Base-by-base conservation (phyloP, 176 grass and related monocot genomes). In the Triticum timopheevii region DNA sequence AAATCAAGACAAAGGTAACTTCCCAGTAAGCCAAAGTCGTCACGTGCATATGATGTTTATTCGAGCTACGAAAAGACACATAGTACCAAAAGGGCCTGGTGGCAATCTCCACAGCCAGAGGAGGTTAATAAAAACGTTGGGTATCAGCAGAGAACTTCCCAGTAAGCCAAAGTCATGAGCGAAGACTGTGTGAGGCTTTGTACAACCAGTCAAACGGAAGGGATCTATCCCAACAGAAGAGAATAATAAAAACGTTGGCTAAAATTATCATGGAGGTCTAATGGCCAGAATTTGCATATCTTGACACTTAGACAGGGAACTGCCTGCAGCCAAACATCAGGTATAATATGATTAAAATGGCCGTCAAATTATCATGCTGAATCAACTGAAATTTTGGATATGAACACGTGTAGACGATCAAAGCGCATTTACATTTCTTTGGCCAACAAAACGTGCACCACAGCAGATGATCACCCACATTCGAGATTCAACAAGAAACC, bases 1-100 rank as follows among this genome's bases (percentile, higher is more conserved):
- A 80, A 87, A 73, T 8, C 65, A 91, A 81, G 34, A 19, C 20
- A 44, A 65, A 35, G 28, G 19, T 19, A 78, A 77, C 80, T 52
- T 89, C 87, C 89, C 89, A 87, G 83, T 77, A 95, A 92, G 35
- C 87, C 81, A 68, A 93, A 88, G 75, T 95, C 90, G 83, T 93
- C 88, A 74, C 83, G 84, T 34, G 81, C 83, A 65, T 80, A 90
- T 17, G 83, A 82, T 84, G 93, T 92, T 86, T 92, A 90, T 85
- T 95, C 93, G 2, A 98, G 77, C 83, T 82, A 80, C 31, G 78
- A 83, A 70, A 64, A 93, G 80, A 84, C 85, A 19, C 17, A 88
- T 36, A 93, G 88, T 54, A 92, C 93, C 89, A 54, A 19, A 95
- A 64, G 13, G 91, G 81, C 83, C 85, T 93, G 42, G 82, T 89